Percentiles rank a stretch among this genome's conserved stretches.
phyloP scores from a whole-genome alignment of 108 stramenopile species.

The Bacterosira constricta region DNA sequence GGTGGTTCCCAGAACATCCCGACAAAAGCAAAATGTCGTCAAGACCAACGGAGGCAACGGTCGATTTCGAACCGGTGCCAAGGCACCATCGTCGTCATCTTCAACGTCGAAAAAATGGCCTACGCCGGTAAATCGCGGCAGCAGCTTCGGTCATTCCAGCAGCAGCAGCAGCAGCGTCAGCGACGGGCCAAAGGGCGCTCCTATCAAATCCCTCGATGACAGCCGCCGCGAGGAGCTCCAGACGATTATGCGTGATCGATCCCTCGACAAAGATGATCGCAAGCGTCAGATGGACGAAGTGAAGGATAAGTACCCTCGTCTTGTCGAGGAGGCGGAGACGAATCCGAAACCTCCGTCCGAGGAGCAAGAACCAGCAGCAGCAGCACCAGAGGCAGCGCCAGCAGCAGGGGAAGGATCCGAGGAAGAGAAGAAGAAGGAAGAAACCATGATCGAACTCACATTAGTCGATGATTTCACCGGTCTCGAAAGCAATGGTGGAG shows the following conservation, averaged over 20 bases:
- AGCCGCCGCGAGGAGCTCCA: no score
- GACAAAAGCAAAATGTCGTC: no score
- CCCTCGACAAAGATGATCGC: constrained; percentile 3
- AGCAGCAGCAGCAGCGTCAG: not conserved
- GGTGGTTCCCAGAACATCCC: not conserved
- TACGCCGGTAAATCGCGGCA: not conserved
- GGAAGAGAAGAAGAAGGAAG: not conserved
- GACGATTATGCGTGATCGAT: no score
- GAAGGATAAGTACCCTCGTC: constrained; percentile 8
- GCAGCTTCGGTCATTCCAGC: not conserved
- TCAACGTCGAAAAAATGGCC: not conserved
- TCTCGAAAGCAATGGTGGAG: not conserved
- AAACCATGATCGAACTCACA: constrained; percentile 34
- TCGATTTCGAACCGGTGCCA: not conserved
- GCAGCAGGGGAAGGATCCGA: not conserved
- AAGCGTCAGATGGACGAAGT: constrained; percentile 6
- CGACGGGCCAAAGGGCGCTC: no score
- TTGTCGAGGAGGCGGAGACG: not conserved
- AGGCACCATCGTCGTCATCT: not conserved
- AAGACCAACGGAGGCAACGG: not conserved
- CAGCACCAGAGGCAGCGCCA: not conserved
- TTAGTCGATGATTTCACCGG: constrained; percentile 40
- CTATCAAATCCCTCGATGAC: no score
- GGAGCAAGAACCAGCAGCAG: not conserved
- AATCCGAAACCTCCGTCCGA: not conserved